Percentiles rank a stretch among this genome's conserved stretches.
phyloP scores from a whole-genome alignment of 306 rosid genomes.

The Abrus precatorius region DNA sequence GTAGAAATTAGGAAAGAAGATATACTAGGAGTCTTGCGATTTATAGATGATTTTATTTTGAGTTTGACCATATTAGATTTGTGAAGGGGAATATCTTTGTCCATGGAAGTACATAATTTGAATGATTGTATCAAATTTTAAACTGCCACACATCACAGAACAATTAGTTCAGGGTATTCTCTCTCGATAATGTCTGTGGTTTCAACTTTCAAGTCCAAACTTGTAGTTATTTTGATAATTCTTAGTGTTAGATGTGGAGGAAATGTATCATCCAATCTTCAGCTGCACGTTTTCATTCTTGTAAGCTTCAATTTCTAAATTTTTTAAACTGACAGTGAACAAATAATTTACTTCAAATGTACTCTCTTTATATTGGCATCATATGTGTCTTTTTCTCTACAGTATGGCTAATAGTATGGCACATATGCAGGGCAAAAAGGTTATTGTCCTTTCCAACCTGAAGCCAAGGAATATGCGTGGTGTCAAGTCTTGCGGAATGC shows the following conservation, averaged over 20 bases:
- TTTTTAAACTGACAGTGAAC: background rate
- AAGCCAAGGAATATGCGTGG: slow-evolving; percentile 98
- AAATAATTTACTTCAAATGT: background rate
- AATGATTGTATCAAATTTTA: slow-evolving; percentile 13
- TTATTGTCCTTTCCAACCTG: slow-evolving; percentile 84
- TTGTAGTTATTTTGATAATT: background rate
- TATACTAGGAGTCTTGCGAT: background rate
- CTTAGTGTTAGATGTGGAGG: slow-evolving; percentile 10
- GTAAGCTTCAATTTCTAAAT: slow-evolving; percentile 6
- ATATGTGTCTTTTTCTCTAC: slow-evolving; percentile 1
- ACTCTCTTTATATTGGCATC: slow-evolving; percentile 15
- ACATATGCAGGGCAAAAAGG: slow-evolving; percentile 68
- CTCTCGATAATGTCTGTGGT: slow-evolving; percentile 5
- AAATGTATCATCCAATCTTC: background rate
- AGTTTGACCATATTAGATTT: background rate
- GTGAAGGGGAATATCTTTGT: slow-evolving; percentile 11
- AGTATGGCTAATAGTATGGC: slow-evolving; percentile 4
- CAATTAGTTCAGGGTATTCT: slow-evolving; percentile 33
- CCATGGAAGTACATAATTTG: background rate
- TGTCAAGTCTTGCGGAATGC: slow-evolving; percentile 91
- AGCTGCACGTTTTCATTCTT: background rate
- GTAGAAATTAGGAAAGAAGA: background rate
- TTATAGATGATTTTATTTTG: background rate
- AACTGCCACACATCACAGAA: background rate
- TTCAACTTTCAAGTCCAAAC: background rate